These are phyloP conservation scores for Eucalyptus sp. DNA, from an alignment of 345 rosid genomes.

Conservation along the genomic window DNA sequence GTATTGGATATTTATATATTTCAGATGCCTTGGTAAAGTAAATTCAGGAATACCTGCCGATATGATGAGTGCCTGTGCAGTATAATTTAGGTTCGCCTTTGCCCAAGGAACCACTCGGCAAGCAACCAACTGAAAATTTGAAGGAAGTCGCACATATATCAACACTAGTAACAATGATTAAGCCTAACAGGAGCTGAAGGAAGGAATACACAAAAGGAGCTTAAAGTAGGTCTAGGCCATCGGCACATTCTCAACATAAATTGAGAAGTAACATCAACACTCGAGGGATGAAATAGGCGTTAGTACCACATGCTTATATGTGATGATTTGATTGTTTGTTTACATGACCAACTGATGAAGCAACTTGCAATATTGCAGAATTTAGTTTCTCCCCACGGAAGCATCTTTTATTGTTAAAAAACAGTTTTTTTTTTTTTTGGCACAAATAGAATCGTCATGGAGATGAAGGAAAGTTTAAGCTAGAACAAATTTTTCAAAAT, in stretches of 20 bases:
- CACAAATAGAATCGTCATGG: not conserved
- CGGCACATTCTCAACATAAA: not conserved
- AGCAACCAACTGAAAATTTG: constrained; percentile 26
- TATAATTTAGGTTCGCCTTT: constrained; percentile 58
- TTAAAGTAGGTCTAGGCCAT: not conserved
- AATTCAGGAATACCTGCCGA: constrained; percentile 19
- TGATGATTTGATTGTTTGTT: not conserved
- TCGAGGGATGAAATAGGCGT: not conserved
- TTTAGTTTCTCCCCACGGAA: not conserved
- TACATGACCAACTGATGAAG: not conserved
- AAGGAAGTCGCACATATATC: not conserved
- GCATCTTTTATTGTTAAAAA: not conserved
- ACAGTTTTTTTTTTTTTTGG: not conserved
- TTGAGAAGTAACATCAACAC: not conserved
- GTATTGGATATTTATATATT: not conserved
- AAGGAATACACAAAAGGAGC: not conserved
- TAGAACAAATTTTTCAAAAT: not conserved
- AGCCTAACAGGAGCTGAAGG: not conserved
- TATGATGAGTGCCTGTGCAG: constrained; percentile 64
- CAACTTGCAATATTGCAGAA: not conserved
- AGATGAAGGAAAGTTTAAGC: not conserved
- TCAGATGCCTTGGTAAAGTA: not conserved
- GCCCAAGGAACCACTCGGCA: constrained; percentile 64
- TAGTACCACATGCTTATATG: not conserved
- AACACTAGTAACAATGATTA: not conserved